phyloP scores from a whole-genome alignment of 2,329 filamentous ascomycete genomes.

The Cadophora sp. region DNA sequence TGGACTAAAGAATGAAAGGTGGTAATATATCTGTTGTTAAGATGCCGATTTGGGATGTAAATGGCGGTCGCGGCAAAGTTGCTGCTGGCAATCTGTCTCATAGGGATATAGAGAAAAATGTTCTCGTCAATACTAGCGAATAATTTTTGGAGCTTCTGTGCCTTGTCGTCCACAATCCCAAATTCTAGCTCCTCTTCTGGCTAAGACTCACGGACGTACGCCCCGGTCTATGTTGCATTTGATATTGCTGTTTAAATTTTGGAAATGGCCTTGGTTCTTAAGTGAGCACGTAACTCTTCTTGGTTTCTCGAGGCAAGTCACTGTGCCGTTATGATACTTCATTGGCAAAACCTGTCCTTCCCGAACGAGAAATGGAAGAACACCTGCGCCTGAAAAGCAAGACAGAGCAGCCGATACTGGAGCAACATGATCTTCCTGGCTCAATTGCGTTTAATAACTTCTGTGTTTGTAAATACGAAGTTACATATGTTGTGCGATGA shows the following conservation, averaged over 20 bases:
- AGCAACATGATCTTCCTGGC: background rate
- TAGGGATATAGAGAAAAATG: background rate
- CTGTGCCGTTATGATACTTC: conserved; percentile 2
- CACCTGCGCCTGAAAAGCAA: background rate
- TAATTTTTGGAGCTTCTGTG: background rate
- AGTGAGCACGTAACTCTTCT: conserved; percentile 8
- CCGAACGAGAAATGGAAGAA: conserved; percentile 7
- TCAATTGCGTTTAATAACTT: background rate
- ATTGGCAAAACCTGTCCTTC: conserved; percentile 7
- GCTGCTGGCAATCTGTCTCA: conserved; percentile 5
- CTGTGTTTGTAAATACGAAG: conserved; percentile 9
- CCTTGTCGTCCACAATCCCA: background rate
- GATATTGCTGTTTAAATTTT: background rate
- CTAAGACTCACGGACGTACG: background rate
- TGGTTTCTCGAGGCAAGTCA: conserved; percentile 1
- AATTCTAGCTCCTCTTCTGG: background rate
- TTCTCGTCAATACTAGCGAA: background rate
- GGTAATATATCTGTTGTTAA: background rate
- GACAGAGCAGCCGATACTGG: background rate
- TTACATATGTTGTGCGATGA: conserved; percentile 22
- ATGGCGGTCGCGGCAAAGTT: conserved; percentile 7
- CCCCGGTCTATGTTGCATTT: background rate
- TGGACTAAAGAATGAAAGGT: background rate
- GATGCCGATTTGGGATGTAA: background rate
- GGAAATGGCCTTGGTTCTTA: background rate